Evolutionary conservation across 306 rosid species (phyloP), one percentile per base, ranked within the genome.

Genomic region (Vachellia collinsii): DNA sequence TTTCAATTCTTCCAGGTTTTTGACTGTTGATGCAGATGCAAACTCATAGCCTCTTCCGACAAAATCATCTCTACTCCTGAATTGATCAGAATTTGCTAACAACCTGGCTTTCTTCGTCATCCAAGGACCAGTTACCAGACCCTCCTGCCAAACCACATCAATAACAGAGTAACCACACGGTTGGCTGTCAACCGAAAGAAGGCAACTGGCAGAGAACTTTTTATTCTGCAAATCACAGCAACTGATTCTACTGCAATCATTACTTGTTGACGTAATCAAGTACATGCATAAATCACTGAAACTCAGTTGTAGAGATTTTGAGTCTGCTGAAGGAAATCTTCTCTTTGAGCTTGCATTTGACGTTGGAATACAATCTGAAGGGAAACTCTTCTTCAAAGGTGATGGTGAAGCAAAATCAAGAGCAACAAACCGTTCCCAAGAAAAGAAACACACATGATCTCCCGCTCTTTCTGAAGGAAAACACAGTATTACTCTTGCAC

Each of bases 51-150:
- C 92, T 53, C 86, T 83, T 58, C 93, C 86, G 4, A 83, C 83
- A 89, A 80, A 80, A 81, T 90, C 89, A 82, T 82, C 83, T 76
- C 85, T 80, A 77, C 89, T 87, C 85, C 80, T 85, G 80, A 92
- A 85, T 76, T 89, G 93, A 81, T 86, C 96, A 77, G 86, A 84
- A 68, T 85, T 82, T 80, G 91, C 96, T 47, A 95, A 83, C 75
- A 81, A 77, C 86, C 89, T 91, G 51, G 99, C 99, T 84, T 89
- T 93, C 84, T 88, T 87, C 62, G 92, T 94, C 71, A 95, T 87
- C 99, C 97, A 95, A 73, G 96, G 90, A 79, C 99, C 99, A 83
- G 98, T 93, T 72, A 91, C 91, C 79, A 68, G 76, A 80, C 97
- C 97, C 82, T 86, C 91, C 86, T 91, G 99, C 93, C 97, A 89